phyloP scores from a whole-genome alignment of 306 rosid species.

The Hippophae gyantsensis region DNA sequence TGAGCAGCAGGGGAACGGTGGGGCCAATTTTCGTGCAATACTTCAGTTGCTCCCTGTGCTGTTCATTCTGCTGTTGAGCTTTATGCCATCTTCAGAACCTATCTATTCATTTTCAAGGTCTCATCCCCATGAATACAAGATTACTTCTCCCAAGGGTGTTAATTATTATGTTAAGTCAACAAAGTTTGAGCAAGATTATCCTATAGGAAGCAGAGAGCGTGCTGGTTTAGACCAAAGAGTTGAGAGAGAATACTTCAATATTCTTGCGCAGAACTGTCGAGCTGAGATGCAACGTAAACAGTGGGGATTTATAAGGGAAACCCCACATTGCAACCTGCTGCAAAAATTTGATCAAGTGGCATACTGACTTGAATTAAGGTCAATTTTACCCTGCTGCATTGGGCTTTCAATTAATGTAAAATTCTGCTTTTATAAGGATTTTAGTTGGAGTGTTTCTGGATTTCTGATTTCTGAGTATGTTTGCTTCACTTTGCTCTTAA shows the following conservation, averaged over 20 bases:
- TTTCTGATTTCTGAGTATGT: no score
- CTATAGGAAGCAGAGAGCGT: constrained; percentile 34
- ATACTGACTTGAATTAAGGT: constrained; percentile 34
- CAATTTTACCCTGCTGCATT: constrained; percentile 23
- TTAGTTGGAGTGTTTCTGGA: no score
- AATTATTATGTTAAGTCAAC: constrained; percentile 71
- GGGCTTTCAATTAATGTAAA: constrained; percentile 29
- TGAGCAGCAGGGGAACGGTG: constrained; percentile 44
- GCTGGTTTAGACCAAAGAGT: constrained; percentile 36
- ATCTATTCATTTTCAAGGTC: constrained; percentile 45
- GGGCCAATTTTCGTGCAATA: constrained; percentile 45
- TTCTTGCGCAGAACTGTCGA: constrained; percentile 72
- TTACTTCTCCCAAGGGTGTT: constrained; percentile 59
- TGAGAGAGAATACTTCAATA: constrained; percentile 64
- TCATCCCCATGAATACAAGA: constrained; percentile 57
- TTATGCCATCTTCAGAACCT: constrained; percentile 79
- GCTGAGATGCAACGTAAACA: constrained; percentile 80
- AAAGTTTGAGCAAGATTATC: constrained; percentile 62
- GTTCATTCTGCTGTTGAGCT: constrained; percentile 52
- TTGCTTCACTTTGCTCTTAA: no score
- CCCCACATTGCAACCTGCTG: constrained; percentile 83
- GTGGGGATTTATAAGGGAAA: constrained; percentile 86
- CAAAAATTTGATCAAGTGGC: constrained; percentile 38
- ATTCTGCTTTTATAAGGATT: constrained; percentile 12
- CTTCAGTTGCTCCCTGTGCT: constrained; percentile 71